Conservation (phyloP, 164 flowering plant genomes). For the Dillenia suffruticosa region DNA sequence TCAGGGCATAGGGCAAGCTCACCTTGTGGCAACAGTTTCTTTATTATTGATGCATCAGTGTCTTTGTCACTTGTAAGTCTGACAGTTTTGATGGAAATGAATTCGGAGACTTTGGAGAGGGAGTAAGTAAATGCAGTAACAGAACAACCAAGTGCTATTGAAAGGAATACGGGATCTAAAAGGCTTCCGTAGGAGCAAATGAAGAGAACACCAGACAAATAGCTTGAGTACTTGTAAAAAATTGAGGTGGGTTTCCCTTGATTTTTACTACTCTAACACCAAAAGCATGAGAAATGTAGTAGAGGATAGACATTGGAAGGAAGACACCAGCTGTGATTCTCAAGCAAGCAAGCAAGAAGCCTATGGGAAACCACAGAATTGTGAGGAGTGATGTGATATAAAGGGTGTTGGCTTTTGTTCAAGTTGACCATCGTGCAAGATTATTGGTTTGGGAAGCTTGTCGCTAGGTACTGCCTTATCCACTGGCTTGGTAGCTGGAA, state of each 20-base stretch:
- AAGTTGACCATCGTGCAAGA: conserved; percentile 43
- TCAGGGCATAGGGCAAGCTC: conserved; percentile 74
- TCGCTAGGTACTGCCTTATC: conserved; percentile 29
- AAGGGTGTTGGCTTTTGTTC: conserved; percentile 39
- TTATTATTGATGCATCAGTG: conserved; percentile 57
- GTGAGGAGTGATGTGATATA: conserved; percentile 31
- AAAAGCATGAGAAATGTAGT: conserved; percentile 44
- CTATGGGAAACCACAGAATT: conserved; percentile 46
- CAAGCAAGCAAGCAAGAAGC: conserved; percentile 43
- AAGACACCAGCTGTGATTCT: conserved; percentile 47
- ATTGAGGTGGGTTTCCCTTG: conserved; percentile 57
- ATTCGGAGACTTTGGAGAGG: conserved; percentile 51
- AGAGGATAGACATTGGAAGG: conserved; percentile 53
- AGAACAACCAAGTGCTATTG: conserved; percentile 48
- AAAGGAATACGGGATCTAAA: conserved; percentile 56
- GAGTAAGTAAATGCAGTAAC: conserved; percentile 62
- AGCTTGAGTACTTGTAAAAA: conserved; percentile 22
- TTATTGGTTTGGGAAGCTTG: conserved; percentile 27
- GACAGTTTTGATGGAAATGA: conserved; percentile 68
- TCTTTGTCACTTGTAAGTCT: conserved; percentile 52
- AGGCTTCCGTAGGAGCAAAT: conserved; percentile 61
- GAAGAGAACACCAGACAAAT: conserved; percentile 46
- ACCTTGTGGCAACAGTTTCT: conserved; percentile 46
- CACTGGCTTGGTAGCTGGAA: conserved; percentile 22
- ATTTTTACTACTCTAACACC: conserved; percentile 55